A percentile compares a stretch with the other conserved stretches of the same genome.
Evolutionary conservation across 2,329 filamentous ascomycete genomes (phyloP).

Genomic region (Aurifilum marmelostoma): DNA sequence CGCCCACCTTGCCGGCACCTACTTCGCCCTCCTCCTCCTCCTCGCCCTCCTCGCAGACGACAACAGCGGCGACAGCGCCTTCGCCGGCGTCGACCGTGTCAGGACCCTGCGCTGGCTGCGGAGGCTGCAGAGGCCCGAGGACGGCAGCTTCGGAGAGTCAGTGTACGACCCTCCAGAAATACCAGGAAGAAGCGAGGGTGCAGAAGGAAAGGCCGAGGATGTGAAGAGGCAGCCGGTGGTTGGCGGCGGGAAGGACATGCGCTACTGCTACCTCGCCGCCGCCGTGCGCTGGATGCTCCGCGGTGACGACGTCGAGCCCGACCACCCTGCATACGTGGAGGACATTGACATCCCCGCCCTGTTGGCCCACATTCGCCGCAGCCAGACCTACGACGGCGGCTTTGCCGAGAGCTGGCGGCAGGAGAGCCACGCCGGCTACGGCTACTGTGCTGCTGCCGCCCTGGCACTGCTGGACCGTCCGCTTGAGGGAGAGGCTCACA

Average conservation of each 20-base stretch:
- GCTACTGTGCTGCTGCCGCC: slow-evolving; percentile 83
- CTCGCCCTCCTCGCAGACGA: slow-evolving; percentile 58
- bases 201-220: background rate
- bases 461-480: slow-evolving; percentile 74
- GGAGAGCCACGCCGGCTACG: slow-evolving; percentile 89
- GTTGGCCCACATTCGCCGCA: slow-evolving; percentile 66
- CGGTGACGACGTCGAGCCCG: slow-evolving; percentile 56
- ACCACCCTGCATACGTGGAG: slow-evolving; percentile 57
- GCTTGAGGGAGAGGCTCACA: slow-evolving; percentile 37
- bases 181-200: slow-evolving; percentile 43
- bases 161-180: slow-evolving; percentile 51
- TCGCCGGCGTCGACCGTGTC: slow-evolving; percentile 67
- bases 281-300: slow-evolving; percentile 81
- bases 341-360: slow-evolving; percentile 78
- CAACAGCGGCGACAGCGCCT: slow-evolving; percentile 46
- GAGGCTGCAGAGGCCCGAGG: slow-evolving; percentile 69
- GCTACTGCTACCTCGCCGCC: slow-evolving; percentile 85
- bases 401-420: slow-evolving; percentile 77
- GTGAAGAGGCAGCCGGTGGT: slow-evolving; percentile 47
- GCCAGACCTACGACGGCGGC: slow-evolving; percentile 80
- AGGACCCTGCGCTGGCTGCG: slow-evolving; percentile 75
- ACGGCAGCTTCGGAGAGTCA: slow-evolving; percentile 92
- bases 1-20: slow-evolving; percentile 83
- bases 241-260: slow-evolving; percentile 81
- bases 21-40: slow-evolving; percentile 79